Evolutionary conservation across 23 red algal genomes (phyloP), one percentile per base, ranked within the genome.

Genomic region (Pyropia yezoensis): DNA sequence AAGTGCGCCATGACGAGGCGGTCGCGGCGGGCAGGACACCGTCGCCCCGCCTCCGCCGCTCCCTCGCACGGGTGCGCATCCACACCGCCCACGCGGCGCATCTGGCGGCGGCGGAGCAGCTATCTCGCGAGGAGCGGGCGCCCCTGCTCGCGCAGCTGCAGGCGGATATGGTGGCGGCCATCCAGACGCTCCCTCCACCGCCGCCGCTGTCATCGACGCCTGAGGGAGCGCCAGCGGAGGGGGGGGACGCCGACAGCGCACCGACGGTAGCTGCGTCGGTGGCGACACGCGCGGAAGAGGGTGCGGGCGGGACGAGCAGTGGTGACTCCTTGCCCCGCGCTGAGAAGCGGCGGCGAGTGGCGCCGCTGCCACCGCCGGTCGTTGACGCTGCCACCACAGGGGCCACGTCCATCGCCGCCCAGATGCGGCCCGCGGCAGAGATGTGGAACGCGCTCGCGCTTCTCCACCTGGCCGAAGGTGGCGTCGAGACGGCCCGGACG

Each of bases 371-470:
- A 21, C 16, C 19, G 7, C 32, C 18, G 1, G 26, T 8, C 39
- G 11, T 8, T 8, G 39, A 13, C 11, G 39, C 6, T 13, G 39
- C 39, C 39, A 8, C 39, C 39, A 13, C 39, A 8, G 39, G 4
- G 6, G 39, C 7, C 39, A 13, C 11, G 7, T 47, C 39, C 6
- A 33, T 66, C 27, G 63, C 32, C 18, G 26, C 7, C 1, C 21
- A 45, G 18, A 51, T 22, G 26, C 18, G 63, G 26, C 21, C 63
- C 4, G 33, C 21, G 26, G 26, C 33, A 7, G 84, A 80, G 26
- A 49, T 66, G 18, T 89, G 84, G 84, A 89, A 89, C 54, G 69
- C 84, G n/a, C 69, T 89, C 20, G 84, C 55, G 29, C 63, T 89
- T 68, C 50, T 89, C 3, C 74, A 80, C n/a, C 63, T 89, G 49